A percentile compares a stretch with the other conserved stretches of the same genome.
Conservation (phyloP, 2,329 filamentous ascomycete species). For the Fusarium zealandicum region DNA sequence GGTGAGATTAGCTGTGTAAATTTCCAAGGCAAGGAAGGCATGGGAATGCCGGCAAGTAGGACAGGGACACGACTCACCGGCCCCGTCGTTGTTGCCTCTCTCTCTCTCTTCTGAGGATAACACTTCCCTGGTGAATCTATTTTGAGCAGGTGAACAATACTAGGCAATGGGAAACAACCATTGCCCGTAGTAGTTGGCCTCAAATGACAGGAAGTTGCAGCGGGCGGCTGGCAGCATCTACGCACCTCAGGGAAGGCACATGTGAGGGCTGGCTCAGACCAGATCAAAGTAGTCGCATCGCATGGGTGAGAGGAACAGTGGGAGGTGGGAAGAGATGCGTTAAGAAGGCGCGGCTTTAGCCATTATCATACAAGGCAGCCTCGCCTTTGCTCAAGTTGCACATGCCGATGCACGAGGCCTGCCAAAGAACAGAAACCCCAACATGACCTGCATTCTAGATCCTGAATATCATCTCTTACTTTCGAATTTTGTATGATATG, state of each 20-base stretch:
- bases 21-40: neutral
- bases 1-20: neutral
- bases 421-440: conserved; percentile 21
- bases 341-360: conserved; percentile 33
- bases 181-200: conserved; percentile 24
- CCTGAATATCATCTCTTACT: neutral
- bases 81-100: neutral
- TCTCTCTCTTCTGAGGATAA: neutral
- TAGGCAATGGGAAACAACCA: neutral
- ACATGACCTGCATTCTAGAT: conserved; percentile 15
- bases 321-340: conserved; percentile 33
- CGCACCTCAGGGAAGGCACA: conserved; percentile 13
- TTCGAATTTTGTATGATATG: neutral
- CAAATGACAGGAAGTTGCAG: conserved; percentile 22
- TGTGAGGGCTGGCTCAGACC: conserved; percentile 7
- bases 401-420: conserved; percentile 23
- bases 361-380: conserved; percentile 16
- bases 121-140: conserved; percentile 11
- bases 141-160: neutral
- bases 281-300: conserved; percentile 17
- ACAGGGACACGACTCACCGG: conserved; percentile 16
- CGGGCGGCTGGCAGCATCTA: conserved; percentile 24
- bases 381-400: conserved; percentile 13
- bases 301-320: conserved; percentile 13
- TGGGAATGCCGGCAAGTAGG: neutral